phyloP scores from a whole-genome alignment of 192 early-diverging fungal species.

The Coemansia sp. region DNA sequence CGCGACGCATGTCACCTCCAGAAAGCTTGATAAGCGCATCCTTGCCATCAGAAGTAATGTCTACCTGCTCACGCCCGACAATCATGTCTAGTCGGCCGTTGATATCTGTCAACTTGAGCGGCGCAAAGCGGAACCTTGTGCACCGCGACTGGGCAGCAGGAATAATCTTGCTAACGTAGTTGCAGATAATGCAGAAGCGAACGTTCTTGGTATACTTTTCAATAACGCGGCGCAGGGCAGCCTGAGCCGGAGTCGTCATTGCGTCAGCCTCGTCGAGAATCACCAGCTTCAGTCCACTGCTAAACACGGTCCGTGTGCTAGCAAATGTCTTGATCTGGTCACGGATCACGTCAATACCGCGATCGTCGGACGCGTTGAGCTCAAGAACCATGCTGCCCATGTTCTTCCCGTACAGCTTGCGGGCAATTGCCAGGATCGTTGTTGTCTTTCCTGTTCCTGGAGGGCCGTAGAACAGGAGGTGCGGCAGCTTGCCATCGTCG shows the following conservation, averaged over 20 bases:
- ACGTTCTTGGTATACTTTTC: slow-evolving; percentile 98
- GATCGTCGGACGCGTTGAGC: slow-evolving; percentile 97
- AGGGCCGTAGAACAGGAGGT: slow-evolving; percentile 97
- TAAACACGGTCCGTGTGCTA: slow-evolving; percentile 91
- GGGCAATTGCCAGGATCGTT: slow-evolving; percentile 91
- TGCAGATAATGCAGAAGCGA: slow-evolving; percentile 98
- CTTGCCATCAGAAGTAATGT: slow-evolving; percentile 76
- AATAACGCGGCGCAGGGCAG: slow-evolving; percentile 91
- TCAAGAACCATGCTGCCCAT: slow-evolving; percentile 92
- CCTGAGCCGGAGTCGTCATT: slow-evolving; percentile 91
- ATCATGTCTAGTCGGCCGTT: slow-evolving; percentile 69
- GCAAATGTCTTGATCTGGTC: slow-evolving; percentile 99
- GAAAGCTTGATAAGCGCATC: slow-evolving; percentile 80
- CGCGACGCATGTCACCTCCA: slow-evolving; percentile 95
- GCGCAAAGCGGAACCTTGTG: slow-evolving; percentile 93
- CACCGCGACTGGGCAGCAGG: slow-evolving; percentile 98
- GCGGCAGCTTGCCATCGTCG: slow-evolving; percentile 87
- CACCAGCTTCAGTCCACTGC: slow-evolving; percentile 91
- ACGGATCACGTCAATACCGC: slow-evolving; percentile 96
- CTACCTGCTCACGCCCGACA: slow-evolving; percentile 70
- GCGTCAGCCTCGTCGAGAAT: slow-evolving; percentile 97
- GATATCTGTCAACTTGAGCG: slow-evolving; percentile 79
- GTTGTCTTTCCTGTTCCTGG: slow-evolving; percentile 98
- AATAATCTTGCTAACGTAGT: slow-evolving; percentile 96
- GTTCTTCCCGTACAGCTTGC: slow-evolving; percentile 79